phyloP scores from a whole-genome alignment of 2,329 filamentous ascomycete genomes.

The Paradendryphiella salina region DNA sequence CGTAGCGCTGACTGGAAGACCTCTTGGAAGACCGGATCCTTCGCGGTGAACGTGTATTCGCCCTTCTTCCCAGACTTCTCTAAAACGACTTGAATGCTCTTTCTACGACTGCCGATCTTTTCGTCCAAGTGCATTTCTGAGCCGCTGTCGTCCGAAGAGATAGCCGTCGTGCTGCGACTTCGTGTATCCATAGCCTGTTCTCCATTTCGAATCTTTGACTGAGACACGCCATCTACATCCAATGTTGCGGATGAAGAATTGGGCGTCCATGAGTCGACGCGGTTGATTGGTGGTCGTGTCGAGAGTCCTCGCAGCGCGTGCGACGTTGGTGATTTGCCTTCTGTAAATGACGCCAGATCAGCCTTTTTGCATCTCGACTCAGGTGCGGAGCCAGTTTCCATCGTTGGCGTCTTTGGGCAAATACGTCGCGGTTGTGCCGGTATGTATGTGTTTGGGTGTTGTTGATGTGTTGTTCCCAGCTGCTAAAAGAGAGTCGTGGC shows the following conservation, averaged over 20 bases:
- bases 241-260: slow-evolving; percentile 29
- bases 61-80: slow-evolving; percentile 53
- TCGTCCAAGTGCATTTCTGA: slow-evolving; percentile 15
- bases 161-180: slow-evolving; percentile 31
- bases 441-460: not conserved
- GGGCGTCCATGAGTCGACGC: slow-evolving; percentile 36
- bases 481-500: slow-evolving; percentile 17
- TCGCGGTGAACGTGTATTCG: slow-evolving; percentile 54
- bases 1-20: slow-evolving; percentile 52
- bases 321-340: slow-evolving; percentile 29
- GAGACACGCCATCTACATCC: slow-evolving; percentile 50
- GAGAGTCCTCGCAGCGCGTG: slow-evolving; percentile 39
- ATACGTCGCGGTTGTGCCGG: not conserved
- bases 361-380: slow-evolving; percentile 9
- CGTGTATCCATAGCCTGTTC: slow-evolving; percentile 43
- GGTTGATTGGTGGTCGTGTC: slow-evolving; percentile 17
- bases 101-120: slow-evolving; percentile 28
- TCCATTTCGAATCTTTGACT: slow-evolving; percentile 44
- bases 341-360: slow-evolving; percentile 19
- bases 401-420: not conserved
- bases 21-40: slow-evolving; percentile 55
- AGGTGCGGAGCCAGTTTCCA: slow-evolving; percentile 2
- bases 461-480: slow-evolving; percentile 2
- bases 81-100: slow-evolving; percentile 53
- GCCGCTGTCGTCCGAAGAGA: slow-evolving; percentile 31